These are phyloP conservation scores for Penicillium expansum DNA, from an alignment of 2,329 filamentous ascomycete genomes.

Conservation along the genomic window DNA sequence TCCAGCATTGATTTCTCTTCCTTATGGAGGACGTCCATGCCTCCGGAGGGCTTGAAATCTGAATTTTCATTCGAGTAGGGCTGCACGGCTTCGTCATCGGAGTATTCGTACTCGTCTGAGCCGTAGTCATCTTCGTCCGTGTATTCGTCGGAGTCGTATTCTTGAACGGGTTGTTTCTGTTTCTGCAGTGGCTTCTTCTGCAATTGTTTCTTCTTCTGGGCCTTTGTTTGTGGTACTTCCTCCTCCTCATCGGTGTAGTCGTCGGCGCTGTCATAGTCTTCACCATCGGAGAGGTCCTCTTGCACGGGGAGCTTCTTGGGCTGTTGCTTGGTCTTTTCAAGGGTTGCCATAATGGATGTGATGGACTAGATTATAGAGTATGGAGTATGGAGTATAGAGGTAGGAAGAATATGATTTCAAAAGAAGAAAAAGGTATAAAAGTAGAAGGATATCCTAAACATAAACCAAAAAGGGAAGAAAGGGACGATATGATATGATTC, in stretches of 20 bases:
- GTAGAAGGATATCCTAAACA: neutral
- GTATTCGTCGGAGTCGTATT: slow-evolving; percentile 29
- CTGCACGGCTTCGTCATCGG: slow-evolving; percentile 26
- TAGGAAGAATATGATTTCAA: neutral
- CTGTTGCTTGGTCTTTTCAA: slow-evolving; percentile 30
- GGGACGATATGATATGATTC: slow-evolving; percentile 14
- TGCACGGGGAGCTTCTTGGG: slow-evolving; percentile 25
- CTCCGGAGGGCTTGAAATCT: slow-evolving; percentile 23
- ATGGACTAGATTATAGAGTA: neutral
- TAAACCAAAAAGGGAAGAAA: slow-evolving; percentile 7
- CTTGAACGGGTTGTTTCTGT: slow-evolving; percentile 18
- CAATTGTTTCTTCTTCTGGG: slow-evolving; percentile 13
- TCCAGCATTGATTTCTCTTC: slow-evolving; percentile 31
- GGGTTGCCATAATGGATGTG: slow-evolving; percentile 28
- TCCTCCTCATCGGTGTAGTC: slow-evolving; percentile 30
- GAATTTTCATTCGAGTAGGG: slow-evolving; percentile 27
- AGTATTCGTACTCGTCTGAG: slow-evolving; percentile 32
- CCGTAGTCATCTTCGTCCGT: slow-evolving; percentile 33
- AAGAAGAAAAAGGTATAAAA: neutral
- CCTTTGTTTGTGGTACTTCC: slow-evolving; percentile 8
- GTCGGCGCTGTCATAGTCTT: slow-evolving; percentile 32
- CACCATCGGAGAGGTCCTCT: slow-evolving; percentile 28
- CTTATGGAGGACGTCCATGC: slow-evolving; percentile 30
- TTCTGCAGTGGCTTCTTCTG: slow-evolving; percentile 14
- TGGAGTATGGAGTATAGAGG: neutral